Evolutionary conservation across 345 rosid species (phyloP), one percentile per base, ranked within the genome.

Genomic region (Melaleuca alternifolia): DNA sequence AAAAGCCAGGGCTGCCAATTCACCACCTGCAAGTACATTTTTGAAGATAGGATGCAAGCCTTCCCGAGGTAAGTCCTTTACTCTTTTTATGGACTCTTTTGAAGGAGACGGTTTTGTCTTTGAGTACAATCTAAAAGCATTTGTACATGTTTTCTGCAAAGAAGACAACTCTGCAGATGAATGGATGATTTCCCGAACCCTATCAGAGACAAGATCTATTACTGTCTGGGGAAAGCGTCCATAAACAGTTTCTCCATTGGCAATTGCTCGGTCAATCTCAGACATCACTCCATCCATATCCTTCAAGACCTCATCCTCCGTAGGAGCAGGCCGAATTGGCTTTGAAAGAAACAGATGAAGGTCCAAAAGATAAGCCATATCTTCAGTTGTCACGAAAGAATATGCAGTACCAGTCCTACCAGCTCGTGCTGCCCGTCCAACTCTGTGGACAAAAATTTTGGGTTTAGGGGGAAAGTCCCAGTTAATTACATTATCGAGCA

Each of bases 381-480:
- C 99, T 88, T 95, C 98, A 71, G 98, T 88, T 86, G 99, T 96
- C 84, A 97, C 85, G 88, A 97, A 96, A 61, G 99, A 96, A 90
- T 91, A 96, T 20, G 99, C 99, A 61, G 95, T 92, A 61, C 99
- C 99, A 84, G 92, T 94, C 44, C 99, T 94, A 54, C 99, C 99
- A 59, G 99, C 99, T 88, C 98, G 95, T 46, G 99, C 99, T 57
- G 93, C 98, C 89, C 99, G 89, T 85, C 99, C 99, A 11, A 97
- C 99, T 48, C 99, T 93, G 91, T 96, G 99, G 87, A 97, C 96
- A 91, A 97, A 97, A 65, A 97, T 93, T 88, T 96, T 97, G 71
- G 99, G 99, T 86, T 94, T 95, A 4, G 99, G 97, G 61, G 99
- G 99, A 83, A 95, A 97, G 89, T 97, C 99, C 98, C 98, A 97